Percentiles rank a stretch among this genome's conserved stretches.
Conservation (phyloP, 2,329 filamentous ascomycete genomes). For the Colletotrichum lentis region DNA sequence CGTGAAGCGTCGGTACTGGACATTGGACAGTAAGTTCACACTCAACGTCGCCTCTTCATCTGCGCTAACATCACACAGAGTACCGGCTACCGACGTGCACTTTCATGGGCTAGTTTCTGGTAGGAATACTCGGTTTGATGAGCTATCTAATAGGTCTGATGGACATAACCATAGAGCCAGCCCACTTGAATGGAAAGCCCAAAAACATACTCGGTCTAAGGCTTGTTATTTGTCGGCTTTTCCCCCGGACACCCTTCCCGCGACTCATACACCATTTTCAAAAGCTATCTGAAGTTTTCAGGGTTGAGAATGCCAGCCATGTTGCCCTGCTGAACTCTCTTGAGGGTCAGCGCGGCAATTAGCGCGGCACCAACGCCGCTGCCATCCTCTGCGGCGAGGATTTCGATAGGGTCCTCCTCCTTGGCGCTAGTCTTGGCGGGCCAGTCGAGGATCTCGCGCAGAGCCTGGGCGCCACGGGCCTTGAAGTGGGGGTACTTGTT, state of each 20-base stretch:
- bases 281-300: constrained; percentile 63
- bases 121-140: constrained; percentile 18
- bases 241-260: constrained; percentile 33
- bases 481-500: constrained; percentile 99
- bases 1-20: constrained; percentile 89
- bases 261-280: constrained; percentile 14
- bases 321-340: constrained; percentile 70
- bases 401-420: constrained; percentile 86
- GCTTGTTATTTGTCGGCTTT: constrained; percentile 25
- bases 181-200: constrained; percentile 29
- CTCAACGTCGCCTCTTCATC: not conserved
- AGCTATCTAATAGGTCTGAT: constrained; percentile 30
- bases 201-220: constrained; percentile 41
- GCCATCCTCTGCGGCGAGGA: constrained; percentile 91
- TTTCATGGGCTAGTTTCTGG: constrained; percentile 67
- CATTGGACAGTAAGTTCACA: constrained; percentile 69
- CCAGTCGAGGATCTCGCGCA: constrained; percentile 97
- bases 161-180: constrained; percentile 20
- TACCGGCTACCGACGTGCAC: constrained; percentile 79
- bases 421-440: constrained; percentile 71
- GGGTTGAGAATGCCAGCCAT: constrained; percentile 70
- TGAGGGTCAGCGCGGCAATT: constrained; percentile 79
- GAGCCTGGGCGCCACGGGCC: constrained; percentile 83
- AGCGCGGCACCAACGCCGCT: constrained; percentile 96
- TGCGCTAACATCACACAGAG: constrained; percentile 50